These are phyloP conservation scores for Cercophora newfieldiana DNA, from an alignment of 495 filamentous ascomycete species.

Conservation along the genomic window DNA sequence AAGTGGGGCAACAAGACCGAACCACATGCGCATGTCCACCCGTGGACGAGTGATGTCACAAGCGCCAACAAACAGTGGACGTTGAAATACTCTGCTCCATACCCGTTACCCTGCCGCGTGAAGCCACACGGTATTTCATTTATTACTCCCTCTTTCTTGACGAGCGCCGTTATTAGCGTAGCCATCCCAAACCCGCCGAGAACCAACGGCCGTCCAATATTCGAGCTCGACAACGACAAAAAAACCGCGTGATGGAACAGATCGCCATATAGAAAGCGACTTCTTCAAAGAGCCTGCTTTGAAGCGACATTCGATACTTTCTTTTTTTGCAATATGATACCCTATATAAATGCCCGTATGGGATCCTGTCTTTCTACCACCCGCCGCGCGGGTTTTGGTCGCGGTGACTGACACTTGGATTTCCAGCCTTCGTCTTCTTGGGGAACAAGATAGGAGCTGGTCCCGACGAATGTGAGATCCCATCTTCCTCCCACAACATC, in stretches of 20 bases:
- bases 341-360: constrained; percentile 81
- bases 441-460: constrained; percentile 69
- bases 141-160: background rate
- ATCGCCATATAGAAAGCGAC: background rate
- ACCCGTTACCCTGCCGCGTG: background rate
- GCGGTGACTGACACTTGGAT: constrained; percentile 32
- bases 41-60: constrained; percentile 26
- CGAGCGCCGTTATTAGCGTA: background rate
- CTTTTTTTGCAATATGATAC: constrained; percentile 61
- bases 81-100: background rate
- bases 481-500: background rate
- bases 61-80: background rate
- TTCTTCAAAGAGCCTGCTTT: constrained; percentile 1
- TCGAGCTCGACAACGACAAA: background rate
- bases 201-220: background rate
- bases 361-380: constrained; percentile 10
- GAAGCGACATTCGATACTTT: background rate
- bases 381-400: constrained; percentile 9
- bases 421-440: constrained; percentile 71
- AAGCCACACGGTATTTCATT: background rate
- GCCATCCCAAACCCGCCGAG: background rate
- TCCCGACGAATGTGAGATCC: constrained; percentile 73
- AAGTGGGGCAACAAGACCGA: background rate
- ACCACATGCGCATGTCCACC: constrained; percentile 10
- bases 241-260: constrained; percentile 6